Conservation (phyloP, 495 filamentous ascomycete species). For the Cercophora scortea region DNA sequence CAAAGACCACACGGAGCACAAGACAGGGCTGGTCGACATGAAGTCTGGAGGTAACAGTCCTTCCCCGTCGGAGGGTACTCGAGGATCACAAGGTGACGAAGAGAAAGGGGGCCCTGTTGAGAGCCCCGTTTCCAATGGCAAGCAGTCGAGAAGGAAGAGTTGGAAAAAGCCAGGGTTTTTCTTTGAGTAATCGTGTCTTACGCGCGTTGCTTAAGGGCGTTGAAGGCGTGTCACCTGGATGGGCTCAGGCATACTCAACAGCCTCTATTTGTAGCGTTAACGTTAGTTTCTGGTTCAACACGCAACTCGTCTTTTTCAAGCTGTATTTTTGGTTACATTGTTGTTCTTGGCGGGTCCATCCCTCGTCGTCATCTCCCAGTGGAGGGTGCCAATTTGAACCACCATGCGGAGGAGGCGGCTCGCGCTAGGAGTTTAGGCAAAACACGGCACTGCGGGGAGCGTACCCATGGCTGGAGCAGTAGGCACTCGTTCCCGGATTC, state of each 20-base stretch:
- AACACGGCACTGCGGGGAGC: conserved; percentile 1
- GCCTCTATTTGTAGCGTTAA: too few species aligned
- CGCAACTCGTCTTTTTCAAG: too few species aligned
- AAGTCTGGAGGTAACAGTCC: conserved; percentile 13
- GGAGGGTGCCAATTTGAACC: too few species aligned
- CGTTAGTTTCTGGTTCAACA: too few species aligned
- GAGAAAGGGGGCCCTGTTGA: conserved; percentile 6
- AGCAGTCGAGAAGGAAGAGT: conserved; percentile 1
- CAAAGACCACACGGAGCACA: conserved; percentile 51
- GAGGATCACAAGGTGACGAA: conserved; percentile 3
- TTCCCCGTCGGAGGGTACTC: neutral
- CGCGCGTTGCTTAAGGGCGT: neutral
- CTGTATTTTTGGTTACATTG: too few species aligned
- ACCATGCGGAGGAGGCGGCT: too few species aligned
- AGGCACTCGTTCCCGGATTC: neutral
- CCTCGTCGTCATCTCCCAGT: too few species aligned
- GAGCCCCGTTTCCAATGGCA: neutral
- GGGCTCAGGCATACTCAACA: too few species aligned
- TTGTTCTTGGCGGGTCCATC: too few species aligned
- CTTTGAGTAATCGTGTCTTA: neutral
- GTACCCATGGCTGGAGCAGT: neutral
- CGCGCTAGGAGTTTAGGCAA: conserved; percentile 1
- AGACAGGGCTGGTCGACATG: conserved; percentile 53
- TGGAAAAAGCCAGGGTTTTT: neutral
- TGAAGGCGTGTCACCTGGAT: too few species aligned